Evolutionary conservation across 1,139 yeast species (phyloP).

Genomic region (Suhomyces panamericanus): DNA sequence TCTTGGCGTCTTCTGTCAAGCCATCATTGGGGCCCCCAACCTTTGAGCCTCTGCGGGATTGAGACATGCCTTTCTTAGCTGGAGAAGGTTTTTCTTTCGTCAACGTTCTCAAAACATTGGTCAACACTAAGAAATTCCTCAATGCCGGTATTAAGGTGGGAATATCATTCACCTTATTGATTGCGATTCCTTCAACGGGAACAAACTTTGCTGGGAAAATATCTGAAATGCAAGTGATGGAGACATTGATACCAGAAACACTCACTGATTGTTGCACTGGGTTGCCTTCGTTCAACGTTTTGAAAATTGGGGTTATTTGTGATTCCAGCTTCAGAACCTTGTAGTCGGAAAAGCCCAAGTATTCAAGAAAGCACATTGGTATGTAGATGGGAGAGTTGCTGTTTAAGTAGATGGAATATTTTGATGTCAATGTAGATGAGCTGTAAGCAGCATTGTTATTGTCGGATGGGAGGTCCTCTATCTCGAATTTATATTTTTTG

Average conservation of each 20-base stretch:
- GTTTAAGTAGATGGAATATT: conserved; percentile 24
- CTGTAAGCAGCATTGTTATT: conserved; percentile 2
- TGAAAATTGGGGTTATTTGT: conserved; percentile 15
- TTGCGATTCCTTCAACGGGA: conserved; percentile 23
- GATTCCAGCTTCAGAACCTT: conserved; percentile 5
- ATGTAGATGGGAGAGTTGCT: conserved; percentile 29
- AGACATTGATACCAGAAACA: conserved; percentile 1
- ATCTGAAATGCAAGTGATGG: conserved; percentile 10
- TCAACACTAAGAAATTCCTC: conserved; percentile 34
- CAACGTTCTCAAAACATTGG: conserved; percentile 20
- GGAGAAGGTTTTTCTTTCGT: not conserved
- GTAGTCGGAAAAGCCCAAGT: conserved; percentile 25
- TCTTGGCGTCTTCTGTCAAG: conserved; percentile 25
- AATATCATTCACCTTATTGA: conserved; percentile 28
- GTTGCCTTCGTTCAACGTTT: conserved; percentile 23
- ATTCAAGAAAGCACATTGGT: conserved; percentile 33
- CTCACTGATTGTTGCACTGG: conserved; percentile 9
- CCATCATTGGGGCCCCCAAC: conserved; percentile 11
- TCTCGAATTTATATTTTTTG: conserved; percentile 15
- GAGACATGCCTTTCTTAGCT: not conserved
- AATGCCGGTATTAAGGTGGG: conserved; percentile 29
- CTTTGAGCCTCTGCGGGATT: conserved; percentile 14
- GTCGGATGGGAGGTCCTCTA: conserved; percentile 12
- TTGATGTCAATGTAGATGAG: conserved; percentile 5
- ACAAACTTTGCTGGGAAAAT: conserved; percentile 15